phyloP scores from a whole-genome alignment of 352 stramenopile species.

The Phytophthora pisi region DNA sequence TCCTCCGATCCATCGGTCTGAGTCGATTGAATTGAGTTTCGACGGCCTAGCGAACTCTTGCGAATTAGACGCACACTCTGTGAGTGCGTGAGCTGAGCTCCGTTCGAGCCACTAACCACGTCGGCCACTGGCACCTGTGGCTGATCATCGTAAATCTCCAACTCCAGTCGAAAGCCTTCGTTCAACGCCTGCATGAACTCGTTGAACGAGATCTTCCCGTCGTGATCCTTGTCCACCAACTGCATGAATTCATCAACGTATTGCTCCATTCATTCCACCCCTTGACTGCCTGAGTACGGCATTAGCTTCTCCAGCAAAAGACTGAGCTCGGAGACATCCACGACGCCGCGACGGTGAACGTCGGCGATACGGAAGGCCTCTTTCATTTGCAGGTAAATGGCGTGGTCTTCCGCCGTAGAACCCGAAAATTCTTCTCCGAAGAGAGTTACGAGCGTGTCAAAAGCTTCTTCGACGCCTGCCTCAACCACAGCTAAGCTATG shows the following conservation, averaged over 20 bases:
- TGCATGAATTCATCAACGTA: slow-evolving; percentile 83
- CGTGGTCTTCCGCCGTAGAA: slow-evolving; percentile 58
- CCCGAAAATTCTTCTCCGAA: slow-evolving; percentile 67
- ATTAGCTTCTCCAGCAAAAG: slow-evolving; percentile 72
- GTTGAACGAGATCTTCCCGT: slow-evolving; percentile 76
- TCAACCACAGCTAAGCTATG: slow-evolving; percentile 52
- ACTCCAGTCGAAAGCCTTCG: slow-evolving; percentile 68
- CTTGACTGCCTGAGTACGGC: slow-evolving; percentile 50
- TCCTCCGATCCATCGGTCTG: slow-evolving; percentile 20
- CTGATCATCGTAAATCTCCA: slow-evolving; percentile 75
- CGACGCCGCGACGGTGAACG: slow-evolving; percentile 62
- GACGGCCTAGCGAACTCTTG: slow-evolving; percentile 17
- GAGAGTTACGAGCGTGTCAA: slow-evolving; percentile 67
- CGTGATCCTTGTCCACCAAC: slow-evolving; percentile 65
- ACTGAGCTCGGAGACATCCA: slow-evolving; percentile 62
- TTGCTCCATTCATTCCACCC: slow-evolving; percentile 56
- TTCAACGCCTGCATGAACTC: slow-evolving; percentile 85
- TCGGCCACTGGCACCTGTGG: slow-evolving; percentile 30
- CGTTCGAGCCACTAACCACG: slow-evolving; percentile 13
- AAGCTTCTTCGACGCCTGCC: slow-evolving; percentile 49
- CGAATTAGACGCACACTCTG: slow-evolving; percentile 25
- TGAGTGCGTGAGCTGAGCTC: slow-evolving; percentile 7
- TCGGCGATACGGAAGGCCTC: slow-evolving; percentile 73
- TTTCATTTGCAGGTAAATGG: slow-evolving; percentile 82
- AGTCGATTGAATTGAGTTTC: slow-evolving; percentile 25